These are phyloP conservation scores for Excoecaria agallocha DNA, from an alignment of 345 rosid genomes.

Conservation along the genomic window DNA sequence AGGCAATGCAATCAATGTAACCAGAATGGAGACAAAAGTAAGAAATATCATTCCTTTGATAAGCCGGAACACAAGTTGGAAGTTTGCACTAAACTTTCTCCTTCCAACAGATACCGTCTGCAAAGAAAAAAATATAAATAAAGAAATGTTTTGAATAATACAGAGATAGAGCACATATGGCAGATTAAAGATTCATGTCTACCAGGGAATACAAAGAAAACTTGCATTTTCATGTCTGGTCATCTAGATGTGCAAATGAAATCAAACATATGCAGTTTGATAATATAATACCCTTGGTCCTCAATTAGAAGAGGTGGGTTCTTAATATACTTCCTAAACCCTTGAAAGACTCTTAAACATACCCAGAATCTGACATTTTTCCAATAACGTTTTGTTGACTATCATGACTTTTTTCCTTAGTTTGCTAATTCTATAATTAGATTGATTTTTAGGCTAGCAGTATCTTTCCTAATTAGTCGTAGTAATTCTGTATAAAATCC, in stretches of 20 bases:
- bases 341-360: neutral
- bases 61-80: constrained; percentile 89
- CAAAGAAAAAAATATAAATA: constrained; percentile 5
- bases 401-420: too few species aligned
- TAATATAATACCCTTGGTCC: neutral
- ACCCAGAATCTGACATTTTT: neutral
- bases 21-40: constrained; percentile 71
- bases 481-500: too few species aligned
- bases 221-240: neutral
- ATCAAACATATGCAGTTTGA: neutral
- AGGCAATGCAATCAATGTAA: constrained; percentile 72
- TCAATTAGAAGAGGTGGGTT: neutral
- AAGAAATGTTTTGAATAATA: neutral
- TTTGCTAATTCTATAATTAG: too few species aligned
- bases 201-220: neutral
- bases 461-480: too few species aligned
- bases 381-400: too few species aligned
- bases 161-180: constrained; percentile 1
- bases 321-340: neutral
- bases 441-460: too few species aligned
- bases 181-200: constrained; percentile 19
- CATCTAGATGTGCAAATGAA: neutral
- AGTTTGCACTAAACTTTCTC: constrained; percentile 87
- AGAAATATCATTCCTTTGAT: constrained; percentile 95
- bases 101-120: constrained; percentile 97